These are phyloP conservation scores for Penicillium soppii DNA, from an alignment of 495 filamentous ascomycete species.

Conservation along the genomic window DNA sequence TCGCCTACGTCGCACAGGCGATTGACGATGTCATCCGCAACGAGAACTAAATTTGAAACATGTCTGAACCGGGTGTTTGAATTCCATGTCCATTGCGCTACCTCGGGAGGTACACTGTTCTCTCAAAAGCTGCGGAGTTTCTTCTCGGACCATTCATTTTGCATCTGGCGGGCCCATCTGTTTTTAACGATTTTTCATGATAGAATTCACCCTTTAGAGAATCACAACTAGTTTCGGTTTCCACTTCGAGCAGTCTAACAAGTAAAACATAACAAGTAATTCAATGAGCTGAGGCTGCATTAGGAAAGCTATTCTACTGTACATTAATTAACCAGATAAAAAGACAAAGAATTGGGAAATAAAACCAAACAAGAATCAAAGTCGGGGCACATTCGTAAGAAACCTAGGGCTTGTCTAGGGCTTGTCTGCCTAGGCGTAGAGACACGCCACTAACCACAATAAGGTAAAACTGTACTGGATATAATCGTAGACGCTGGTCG, in stretches of 20 bases:
- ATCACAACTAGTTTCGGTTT: constrained; percentile 2
- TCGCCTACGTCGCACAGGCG: constrained; percentile 47
- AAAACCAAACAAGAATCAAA: neutral
- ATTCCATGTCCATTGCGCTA: constrained; percentile 3
- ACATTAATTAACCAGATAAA: constrained; percentile 17
- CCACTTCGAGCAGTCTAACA: neutral
- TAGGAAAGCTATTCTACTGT: constrained; percentile 26
- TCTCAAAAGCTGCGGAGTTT: constrained; percentile 4
- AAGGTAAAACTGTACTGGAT: constrained; percentile 21
- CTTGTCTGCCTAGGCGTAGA: constrained; percentile 1
- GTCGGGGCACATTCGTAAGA: constrained; percentile 15
- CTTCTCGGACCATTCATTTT: constrained; percentile 1
- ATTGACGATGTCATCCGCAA: constrained; percentile 48
- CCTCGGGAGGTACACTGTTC: neutral
- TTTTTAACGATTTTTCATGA: constrained; percentile 27
- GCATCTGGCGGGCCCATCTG: constrained; percentile 14
- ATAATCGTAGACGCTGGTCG: constrained; percentile 19
- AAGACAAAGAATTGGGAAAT: constrained; percentile 5
- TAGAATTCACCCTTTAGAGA: constrained; percentile 22
- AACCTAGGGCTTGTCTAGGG: constrained; percentile 1
- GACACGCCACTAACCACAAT: constrained; percentile 11
- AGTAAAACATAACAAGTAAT: neutral
- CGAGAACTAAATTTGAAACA: constrained; percentile 26
- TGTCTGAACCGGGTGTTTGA: neutral
- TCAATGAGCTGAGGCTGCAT: constrained; percentile 15